phyloP scores from a whole-genome alignment of 352 stramenopile species.

The Albugo candida region DNA sequence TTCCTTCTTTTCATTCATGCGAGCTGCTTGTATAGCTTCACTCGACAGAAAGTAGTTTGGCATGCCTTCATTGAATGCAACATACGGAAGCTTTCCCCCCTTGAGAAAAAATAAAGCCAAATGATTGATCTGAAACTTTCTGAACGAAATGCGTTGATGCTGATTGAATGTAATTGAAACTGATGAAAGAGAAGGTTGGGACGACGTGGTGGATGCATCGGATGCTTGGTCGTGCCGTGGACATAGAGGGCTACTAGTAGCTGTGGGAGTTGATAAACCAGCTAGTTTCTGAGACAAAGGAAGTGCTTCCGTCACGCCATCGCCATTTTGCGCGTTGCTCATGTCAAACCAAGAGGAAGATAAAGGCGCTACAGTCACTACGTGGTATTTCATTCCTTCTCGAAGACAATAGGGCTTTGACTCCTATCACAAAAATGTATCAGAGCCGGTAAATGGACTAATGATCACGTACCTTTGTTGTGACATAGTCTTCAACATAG shows the following conservation, averaged over 20 bases:
- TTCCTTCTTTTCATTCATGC: slow-evolving; percentile 27
- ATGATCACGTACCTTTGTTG: slow-evolving; percentile 17
- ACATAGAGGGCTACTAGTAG: background rate
- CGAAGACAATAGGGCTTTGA: slow-evolving; percentile 49
- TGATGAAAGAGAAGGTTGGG: slow-evolving; percentile 5
- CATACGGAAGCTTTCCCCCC: slow-evolving; percentile 49
- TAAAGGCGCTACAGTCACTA: slow-evolving; percentile 46
- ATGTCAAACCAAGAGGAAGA: slow-evolving; percentile 14
- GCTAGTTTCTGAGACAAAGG: slow-evolving; percentile 44
- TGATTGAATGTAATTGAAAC: slow-evolving; percentile 8
- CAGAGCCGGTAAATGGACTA: slow-evolving; percentile 1
- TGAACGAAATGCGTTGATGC: slow-evolving; percentile 59
- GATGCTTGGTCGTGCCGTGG: slow-evolving; percentile 7
- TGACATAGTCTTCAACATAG: slow-evolving; percentile 64
- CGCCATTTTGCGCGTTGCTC: background rate
- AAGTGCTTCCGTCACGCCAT: slow-evolving; percentile 24
- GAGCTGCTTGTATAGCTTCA: slow-evolving; percentile 54
- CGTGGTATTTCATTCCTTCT: slow-evolving; percentile 48
- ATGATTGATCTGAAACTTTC: slow-evolving; percentile 64
- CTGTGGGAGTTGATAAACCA: slow-evolving; percentile 13
- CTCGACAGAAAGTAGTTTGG: slow-evolving; percentile 64
- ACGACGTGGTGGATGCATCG: background rate
- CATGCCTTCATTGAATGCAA: slow-evolving; percentile 64
- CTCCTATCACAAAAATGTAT: slow-evolving; percentile 9
- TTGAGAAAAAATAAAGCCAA: slow-evolving; percentile 64